Conservation (phyloP, 2,329 filamentous ascomycete species). For the Lojkania enalia region DNA sequence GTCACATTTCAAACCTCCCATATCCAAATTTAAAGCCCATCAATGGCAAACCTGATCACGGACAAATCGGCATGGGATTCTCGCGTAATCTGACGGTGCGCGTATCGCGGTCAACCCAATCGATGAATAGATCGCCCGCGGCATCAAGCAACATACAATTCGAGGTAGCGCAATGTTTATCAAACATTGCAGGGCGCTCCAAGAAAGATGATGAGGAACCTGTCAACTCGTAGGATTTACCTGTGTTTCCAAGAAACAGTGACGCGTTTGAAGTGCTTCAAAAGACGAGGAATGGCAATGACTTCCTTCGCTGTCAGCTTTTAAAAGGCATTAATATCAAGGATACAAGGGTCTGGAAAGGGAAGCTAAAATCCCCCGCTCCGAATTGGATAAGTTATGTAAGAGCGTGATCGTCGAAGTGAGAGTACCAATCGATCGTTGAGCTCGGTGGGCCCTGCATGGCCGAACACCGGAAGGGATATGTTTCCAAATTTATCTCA, state of each 20-base stretch:
- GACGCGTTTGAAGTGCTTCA: not conserved
- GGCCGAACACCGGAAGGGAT: too few species aligned
- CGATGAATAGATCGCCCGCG: not conserved
- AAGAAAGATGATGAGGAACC: too few species aligned
- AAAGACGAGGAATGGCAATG: not conserved
- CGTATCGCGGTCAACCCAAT: not conserved
- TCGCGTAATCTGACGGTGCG: not conserved
- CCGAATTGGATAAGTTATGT: too few species aligned
- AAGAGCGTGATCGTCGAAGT: too few species aligned
- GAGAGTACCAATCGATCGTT: too few species aligned
- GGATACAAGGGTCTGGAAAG: too few species aligned
- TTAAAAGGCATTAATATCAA: too few species aligned
- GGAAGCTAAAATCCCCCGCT: too few species aligned
- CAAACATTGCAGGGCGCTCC: not conserved
- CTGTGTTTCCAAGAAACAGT: too few species aligned
- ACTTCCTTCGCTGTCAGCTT: not conserved
- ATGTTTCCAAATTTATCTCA: too few species aligned
- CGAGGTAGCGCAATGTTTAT: conserved; percentile 2
- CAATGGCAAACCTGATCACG: not conserved
- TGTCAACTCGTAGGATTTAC: too few species aligned
- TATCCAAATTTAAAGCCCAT: not conserved
- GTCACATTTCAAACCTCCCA: conserved; percentile 4
- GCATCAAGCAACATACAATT: not conserved
- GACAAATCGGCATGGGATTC: not conserved
- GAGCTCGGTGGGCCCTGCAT: too few species aligned